Conservation (phyloP, 2,329 filamentous ascomycete species). For the Xylariales sp. region DNA sequence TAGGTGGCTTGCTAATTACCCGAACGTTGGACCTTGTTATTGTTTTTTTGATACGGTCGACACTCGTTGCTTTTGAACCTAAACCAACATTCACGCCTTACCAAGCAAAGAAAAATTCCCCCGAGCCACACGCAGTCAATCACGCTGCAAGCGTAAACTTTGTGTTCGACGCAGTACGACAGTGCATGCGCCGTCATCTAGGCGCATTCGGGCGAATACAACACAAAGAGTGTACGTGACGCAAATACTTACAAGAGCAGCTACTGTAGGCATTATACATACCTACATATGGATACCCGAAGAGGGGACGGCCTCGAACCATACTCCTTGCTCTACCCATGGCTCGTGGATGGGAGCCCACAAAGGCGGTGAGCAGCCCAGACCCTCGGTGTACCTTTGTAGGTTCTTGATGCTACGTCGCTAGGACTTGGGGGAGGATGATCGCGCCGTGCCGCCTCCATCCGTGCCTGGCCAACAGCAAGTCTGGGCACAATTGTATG, state of each 20-base stretch:
- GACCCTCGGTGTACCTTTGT: conserved; percentile 24
- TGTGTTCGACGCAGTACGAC: conserved; percentile 26
- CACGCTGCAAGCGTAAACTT: conserved; percentile 4
- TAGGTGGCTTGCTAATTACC: conserved; percentile 30
- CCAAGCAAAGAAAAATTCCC: conserved; percentile 9
- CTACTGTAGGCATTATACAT: neutral
- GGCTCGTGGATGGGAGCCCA: conserved; percentile 26
- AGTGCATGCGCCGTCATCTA: conserved; percentile 4
- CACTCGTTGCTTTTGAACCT: conserved; percentile 4
- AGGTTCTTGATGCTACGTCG: conserved; percentile 26
- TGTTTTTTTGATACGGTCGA: neutral
- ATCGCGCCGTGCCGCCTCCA: conserved; percentile 2
- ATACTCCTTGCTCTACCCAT: conserved; percentile 24
- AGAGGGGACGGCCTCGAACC: conserved; percentile 8
- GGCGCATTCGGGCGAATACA: conserved; percentile 11
- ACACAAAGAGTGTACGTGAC: conserved; percentile 3
- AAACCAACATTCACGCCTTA: conserved; percentile 9
- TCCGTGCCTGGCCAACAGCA: conserved; percentile 6
- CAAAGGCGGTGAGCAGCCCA: conserved; percentile 34
- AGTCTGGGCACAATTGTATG: neutral
- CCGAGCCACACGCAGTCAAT: conserved; percentile 16
- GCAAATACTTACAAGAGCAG: conserved; percentile 7
- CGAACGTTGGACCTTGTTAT: conserved; percentile 6
- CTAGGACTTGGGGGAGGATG: conserved; percentile 16
- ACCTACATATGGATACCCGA: conserved; percentile 17